Evolutionary conservation across 805 yeast species (phyloP).

Genomic region (Wickerhamiella bombiphila): DNA sequence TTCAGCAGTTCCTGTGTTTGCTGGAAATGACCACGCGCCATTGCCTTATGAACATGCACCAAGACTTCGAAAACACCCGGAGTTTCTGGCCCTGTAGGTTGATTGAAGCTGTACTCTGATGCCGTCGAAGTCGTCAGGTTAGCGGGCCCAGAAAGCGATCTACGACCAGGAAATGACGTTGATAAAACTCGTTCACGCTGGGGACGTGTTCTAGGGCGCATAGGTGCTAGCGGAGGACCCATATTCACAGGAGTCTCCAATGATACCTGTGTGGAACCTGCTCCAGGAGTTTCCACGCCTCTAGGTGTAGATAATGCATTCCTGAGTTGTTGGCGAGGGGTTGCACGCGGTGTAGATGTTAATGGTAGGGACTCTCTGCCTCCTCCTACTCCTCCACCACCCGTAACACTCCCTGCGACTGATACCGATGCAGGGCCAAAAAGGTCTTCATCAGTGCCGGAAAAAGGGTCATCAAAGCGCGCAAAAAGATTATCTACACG

Average conservation of each 20-base stretch:
- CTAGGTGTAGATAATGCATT: too few relatives aligned
- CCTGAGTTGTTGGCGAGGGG: not conserved
- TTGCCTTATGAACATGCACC: conserved; percentile 5
- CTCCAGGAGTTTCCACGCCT: too few relatives aligned
- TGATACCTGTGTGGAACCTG: too few relatives aligned
- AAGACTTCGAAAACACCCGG: conserved; percentile 7
- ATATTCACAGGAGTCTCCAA: not conserved
- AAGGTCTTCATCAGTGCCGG: not conserved
- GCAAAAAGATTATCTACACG: conserved; percentile 32
- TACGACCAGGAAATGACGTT: not conserved
- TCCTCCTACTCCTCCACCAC: too few relatives aligned
- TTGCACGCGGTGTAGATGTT: not conserved
- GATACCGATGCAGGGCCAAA: not conserved
- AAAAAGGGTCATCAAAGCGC: conserved; percentile 10
- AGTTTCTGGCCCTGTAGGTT: not conserved
- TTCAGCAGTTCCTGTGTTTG: conserved; percentile 61
- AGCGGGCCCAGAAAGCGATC: not conserved
- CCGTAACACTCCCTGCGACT: not conserved
- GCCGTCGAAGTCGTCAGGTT: not conserved
- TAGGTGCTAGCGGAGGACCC: not conserved
- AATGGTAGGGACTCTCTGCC: too few relatives aligned
- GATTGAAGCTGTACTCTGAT: not conserved
- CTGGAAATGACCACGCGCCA: conserved; percentile 49
- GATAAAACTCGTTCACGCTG: not conserved
- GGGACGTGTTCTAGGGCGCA: not conserved